Base-by-base conservation (phyloP, 1,284 basidiomycete genomes). In the Abortiporus biennis region DNA sequence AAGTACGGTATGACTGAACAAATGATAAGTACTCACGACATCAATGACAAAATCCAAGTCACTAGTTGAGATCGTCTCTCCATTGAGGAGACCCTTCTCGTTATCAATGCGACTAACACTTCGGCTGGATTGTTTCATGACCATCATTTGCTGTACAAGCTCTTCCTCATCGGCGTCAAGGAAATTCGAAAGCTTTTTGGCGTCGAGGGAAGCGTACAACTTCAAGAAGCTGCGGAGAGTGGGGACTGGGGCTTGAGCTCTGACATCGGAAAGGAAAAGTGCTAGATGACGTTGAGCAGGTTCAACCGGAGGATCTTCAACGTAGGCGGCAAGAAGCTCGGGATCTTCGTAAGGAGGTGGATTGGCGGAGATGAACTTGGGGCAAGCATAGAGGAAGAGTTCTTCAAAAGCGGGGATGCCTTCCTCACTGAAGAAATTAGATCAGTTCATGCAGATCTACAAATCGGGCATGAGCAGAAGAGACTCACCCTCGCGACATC, bases 31-130 rank as follows among this genome's bases (percentile, higher is more conserved):
- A 67, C 78, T 54, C 53, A 92, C 91, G 65, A 89, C 89, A 51
- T 95, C 85, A 54, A 98, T 94, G 44, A 89, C 87, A 57, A 98
- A 98, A 64, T 96, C 94, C 53, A 98, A 66, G 66, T 97, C 94
- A 65, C 89, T 92, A 41, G 91, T 93, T 21, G 85, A 84, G 54
- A 93, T 85, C 54, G 82, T 81, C 59, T 92, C 79, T 1, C 94
- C 94, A 50, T 91, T 87, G 45, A 98, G 68, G 36, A 97, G 70
- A 36, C 84, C 76, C 23, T 70, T 73, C 43, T 71, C 69, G 44
- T 55, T 55, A 21, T 57, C 61, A 23, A 78, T 72, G 1, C 82
- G 68, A 51, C 82, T 78, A 46, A 89, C 69, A 44, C 77, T 81
- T 59, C 88, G 78, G 53, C 86, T 90, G 1, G 83, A 81, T 50